Base-by-base conservation (phyloP, 352 stramenopile species). In the Phytophthora crassamura region DNA sequence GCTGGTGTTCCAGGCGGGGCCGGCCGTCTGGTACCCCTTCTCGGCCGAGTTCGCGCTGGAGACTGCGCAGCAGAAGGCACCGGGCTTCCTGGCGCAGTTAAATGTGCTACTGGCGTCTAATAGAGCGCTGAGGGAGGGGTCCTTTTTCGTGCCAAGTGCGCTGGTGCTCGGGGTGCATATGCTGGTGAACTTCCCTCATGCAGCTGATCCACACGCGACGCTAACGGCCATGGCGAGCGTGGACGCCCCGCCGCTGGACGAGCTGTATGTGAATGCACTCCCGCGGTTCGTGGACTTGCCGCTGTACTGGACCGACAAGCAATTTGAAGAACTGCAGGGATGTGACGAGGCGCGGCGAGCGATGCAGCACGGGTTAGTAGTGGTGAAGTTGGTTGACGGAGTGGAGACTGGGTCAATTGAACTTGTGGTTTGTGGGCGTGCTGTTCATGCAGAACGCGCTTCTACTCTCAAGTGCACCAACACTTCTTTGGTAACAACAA, bases 91-190 rank as follows among this genome's bases (percentile, higher is more conserved):
- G 28, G 51, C 48, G 5, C 86, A 89, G 54, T 50, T 92, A 28
- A 69, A 88, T 11, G 65, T 76, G 40, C 67, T 93, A 3, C 40
- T 93, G 11, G 47, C 64, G 1, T 73, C 70, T 15, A 80, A 74
- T 11, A 58, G 41, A 12, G 18, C 64, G 5, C 57, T 89, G 7
- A 41, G 42, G 45, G 50, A 70, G 2, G 48, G 54, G 0, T 80
- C 70, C 5, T 73, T 74, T 14, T 90, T 89, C 51, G 70, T 92
- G 8, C 75, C 83, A 4, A 89, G 86, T 41, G 86, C 82, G 8
- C 49, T 92, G n/a, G 57, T 91, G 48, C 74, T 93, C 8, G 78
- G 72, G 3, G 86, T 78, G 25, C 82, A 94, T n/a, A 61, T 94
- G 50, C 67, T 90, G 16, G 73, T 92, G 46, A 80, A 82, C 54